phyloP scores from a whole-genome alignment of 139 green algal genomes.

The Chlamydomonas urium region DNA sequence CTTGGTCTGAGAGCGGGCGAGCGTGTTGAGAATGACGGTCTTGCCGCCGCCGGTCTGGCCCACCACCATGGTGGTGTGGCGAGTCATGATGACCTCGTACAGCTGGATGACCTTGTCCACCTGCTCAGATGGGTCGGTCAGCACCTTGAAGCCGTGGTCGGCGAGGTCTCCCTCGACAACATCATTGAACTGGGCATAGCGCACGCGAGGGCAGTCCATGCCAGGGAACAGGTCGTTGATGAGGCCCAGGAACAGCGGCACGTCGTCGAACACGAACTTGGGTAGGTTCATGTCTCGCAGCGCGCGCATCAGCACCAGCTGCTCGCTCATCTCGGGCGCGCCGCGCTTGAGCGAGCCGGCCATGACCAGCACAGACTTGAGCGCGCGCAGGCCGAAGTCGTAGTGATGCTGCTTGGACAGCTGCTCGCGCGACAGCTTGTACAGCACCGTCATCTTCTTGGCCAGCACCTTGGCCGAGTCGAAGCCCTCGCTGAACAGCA shows the following conservation, averaged over 20 bases:
- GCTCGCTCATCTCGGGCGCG: constrained; percentile 67
- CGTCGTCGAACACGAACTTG: constrained; percentile 87
- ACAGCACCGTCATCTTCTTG: constrained; percentile 90
- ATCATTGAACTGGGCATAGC: constrained; percentile 81
- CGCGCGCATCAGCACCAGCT: constrained; percentile 79
- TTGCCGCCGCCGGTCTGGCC: constrained; percentile 83
- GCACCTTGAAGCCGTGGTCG: constrained; percentile 57
- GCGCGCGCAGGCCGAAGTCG: constrained; percentile 78
- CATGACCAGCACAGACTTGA: constrained; percentile 84
- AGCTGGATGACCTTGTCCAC: constrained; percentile 86
- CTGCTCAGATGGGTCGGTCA: constrained; percentile 33
- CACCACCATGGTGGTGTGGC: constrained; percentile 86
- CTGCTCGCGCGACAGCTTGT: constrained; percentile 79
- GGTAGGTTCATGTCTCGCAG: constrained; percentile 88
- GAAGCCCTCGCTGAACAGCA: constrained; percentile 83
- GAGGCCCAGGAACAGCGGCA: constrained; percentile 82
- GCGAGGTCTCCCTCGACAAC: constrained; percentile 75
- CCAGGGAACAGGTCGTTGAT: constrained; percentile 69
- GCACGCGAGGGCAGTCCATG: constrained; percentile 68
- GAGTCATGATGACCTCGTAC: constrained; percentile 81
- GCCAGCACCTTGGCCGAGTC: constrained; percentile 72
- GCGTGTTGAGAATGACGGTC: constrained; percentile 78
- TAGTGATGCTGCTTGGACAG: constrained; percentile 85
- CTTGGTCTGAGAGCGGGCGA: constrained; percentile 70
- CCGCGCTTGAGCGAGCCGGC: constrained; percentile 76